Conservation (phyloP, 73 alveolate species). For the Symbiodinium natans region DNA sequence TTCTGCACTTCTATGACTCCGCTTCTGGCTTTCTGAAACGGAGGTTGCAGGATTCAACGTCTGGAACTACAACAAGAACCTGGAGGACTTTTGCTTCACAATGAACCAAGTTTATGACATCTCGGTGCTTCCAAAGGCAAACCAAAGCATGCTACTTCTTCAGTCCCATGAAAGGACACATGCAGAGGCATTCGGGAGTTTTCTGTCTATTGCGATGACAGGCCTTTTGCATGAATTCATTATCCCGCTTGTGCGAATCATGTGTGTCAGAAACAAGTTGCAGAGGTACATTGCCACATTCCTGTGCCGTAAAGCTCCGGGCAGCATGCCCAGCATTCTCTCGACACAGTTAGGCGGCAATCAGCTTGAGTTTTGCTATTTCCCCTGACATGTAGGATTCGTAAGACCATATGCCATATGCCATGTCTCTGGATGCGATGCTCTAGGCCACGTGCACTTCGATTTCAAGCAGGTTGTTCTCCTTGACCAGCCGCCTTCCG, state of each 20-base stretch:
- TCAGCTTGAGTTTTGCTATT: neutral
- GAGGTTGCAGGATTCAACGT: slow-evolving; percentile 78
- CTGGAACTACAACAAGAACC: slow-evolving; percentile 83
- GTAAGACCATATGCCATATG: neutral
- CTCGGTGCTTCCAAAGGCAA: too few relatives aligned
- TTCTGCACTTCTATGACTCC: neutral
- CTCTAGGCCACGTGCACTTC: slow-evolving; percentile 47
- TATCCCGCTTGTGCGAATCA: neutral
- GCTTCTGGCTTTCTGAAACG: neutral
- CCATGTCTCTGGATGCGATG: neutral
- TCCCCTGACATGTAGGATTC: neutral
- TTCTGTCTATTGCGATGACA: slow-evolving; percentile 74
- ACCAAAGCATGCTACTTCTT: too few relatives aligned
- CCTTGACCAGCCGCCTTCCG: slow-evolving; percentile 85
- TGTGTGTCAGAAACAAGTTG: neutral
- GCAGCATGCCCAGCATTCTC: neutral
- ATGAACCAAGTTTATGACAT: too few relatives aligned
- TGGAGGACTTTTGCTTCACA: slow-evolving; percentile 26
- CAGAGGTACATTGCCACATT: slow-evolving; percentile 62
- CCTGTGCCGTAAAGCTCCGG: slow-evolving; percentile 86
- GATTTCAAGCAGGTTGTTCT: slow-evolving; percentile 88
- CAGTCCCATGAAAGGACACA: slow-evolving; percentile 35
- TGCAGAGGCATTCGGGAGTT: slow-evolving; percentile 85
- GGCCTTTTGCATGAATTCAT: neutral
- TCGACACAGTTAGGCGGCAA: neutral